These are phyloP conservation scores for Isabelozyma gotoi DNA, from an alignment of 805 yeast species.

Conservation along the genomic window DNA sequence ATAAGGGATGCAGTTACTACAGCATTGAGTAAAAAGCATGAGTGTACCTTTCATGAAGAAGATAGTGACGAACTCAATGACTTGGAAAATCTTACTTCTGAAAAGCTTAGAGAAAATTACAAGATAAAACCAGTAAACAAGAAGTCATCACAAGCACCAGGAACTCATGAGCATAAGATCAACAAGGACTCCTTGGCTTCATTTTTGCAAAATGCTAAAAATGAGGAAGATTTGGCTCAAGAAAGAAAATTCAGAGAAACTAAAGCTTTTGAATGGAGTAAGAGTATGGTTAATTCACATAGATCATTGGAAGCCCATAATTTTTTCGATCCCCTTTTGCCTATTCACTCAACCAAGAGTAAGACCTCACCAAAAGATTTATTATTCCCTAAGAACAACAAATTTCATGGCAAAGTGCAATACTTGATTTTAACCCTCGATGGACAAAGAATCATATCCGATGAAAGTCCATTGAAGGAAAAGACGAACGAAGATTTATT, in stretches of 20 bases:
- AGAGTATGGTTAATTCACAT: constrained; percentile 30
- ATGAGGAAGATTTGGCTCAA: constrained; percentile 34
- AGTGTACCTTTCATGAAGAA: constrained; percentile 4
- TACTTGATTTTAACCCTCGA: constrained; percentile 31
- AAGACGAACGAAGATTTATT: constrained; percentile 42
- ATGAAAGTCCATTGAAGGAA: constrained; percentile 39
- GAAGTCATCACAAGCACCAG: neutral
- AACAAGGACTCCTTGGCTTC: constrained; percentile 30
- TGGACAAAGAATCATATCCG: constrained; percentile 33
- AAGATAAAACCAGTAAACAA: constrained; percentile 3
- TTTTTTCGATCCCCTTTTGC: constrained; percentile 45
- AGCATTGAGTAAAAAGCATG: constrained; percentile 20
- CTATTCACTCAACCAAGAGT: constrained; percentile 7
- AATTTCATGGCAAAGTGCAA: constrained; percentile 11
- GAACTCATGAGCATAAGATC: constrained; percentile 2
- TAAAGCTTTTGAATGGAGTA: constrained; percentile 55
- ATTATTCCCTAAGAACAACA: constrained; percentile 16
- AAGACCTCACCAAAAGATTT: constrained; percentile 5
- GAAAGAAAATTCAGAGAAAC: constrained; percentile 47
- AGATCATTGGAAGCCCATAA: constrained; percentile 40
- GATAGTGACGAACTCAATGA: constrained; percentile 13
- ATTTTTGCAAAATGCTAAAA: constrained; percentile 45
- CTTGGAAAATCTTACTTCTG: constrained; percentile 14
- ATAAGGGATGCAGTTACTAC: constrained; percentile 21
- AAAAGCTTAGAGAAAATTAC: constrained; percentile 14